These are phyloP conservation scores for Toxicodendron radicans DNA, from an alignment of 345 rosid species.

Conservation along the genomic window DNA sequence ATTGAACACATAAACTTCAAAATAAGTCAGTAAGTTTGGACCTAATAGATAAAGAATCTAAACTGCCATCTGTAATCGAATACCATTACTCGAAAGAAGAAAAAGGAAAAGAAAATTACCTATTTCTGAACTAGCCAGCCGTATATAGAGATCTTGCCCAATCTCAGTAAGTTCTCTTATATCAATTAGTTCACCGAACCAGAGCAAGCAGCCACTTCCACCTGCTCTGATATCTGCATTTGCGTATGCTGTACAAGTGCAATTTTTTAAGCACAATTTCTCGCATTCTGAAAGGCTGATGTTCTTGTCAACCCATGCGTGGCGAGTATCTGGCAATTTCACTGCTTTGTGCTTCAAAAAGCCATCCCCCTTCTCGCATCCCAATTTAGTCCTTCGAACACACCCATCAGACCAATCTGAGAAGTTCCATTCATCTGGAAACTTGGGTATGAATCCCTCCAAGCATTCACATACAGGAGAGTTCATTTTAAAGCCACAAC, in stretches of 20 bases:
- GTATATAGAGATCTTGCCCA: conserved; percentile 16
- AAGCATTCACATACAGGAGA: conserved; percentile 24
- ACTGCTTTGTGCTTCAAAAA: conserved; percentile 14
- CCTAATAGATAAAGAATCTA: not conserved
- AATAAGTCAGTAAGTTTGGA: not conserved
- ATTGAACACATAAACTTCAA: not conserved
- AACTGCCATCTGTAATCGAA: not conserved
- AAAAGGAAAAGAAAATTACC: not conserved
- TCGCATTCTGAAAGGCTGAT: conserved; percentile 24
- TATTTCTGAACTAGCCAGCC: conserved; percentile 22
- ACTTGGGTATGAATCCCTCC: conserved; percentile 20
- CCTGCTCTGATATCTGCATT: conserved; percentile 16
- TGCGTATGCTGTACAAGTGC: conserved; percentile 33
- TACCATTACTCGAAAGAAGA: not conserved
- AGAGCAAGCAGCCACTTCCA: conserved; percentile 27
- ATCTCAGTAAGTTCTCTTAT: conserved; percentile 6
- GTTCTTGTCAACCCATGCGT: conserved; percentile 15
- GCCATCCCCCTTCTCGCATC: conserved; percentile 11
- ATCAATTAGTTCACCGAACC: conserved; percentile 32
- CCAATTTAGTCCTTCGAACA: conserved; percentile 10
- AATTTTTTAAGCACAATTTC: conserved; percentile 24
- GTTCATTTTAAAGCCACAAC: not conserved
- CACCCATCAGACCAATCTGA: conserved; percentile 20
- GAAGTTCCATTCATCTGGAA: conserved; percentile 16
- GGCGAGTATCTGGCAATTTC: conserved; percentile 21